A percentile compares a stretch with the other conserved stretches of the same genome.
Evolutionary conservation across 495 filamentous ascomycete genomes (phyloP).

Genomic region (Daldinia grandis): DNA sequence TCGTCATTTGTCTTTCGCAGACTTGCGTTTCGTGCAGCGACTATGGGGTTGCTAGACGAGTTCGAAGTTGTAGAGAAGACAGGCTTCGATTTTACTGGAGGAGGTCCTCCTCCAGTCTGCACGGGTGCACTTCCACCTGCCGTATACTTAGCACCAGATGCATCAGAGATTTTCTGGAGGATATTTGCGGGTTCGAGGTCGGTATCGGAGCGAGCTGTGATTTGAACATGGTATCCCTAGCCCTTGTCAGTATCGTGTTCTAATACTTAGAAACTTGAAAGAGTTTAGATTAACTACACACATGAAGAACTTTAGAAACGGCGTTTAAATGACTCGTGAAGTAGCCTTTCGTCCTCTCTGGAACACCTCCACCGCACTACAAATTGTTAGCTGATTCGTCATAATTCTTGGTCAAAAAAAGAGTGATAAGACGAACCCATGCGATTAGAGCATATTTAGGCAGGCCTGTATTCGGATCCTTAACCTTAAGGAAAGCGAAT

Average conservation of each 20-base stretch:
- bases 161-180: slow-evolving; percentile 92
- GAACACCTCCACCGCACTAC: slow-evolving; percentile 92
- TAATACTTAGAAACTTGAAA: slow-evolving; percentile 3
- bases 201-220: slow-evolving; percentile 88
- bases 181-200: slow-evolving; percentile 89
- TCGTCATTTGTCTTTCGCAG: slow-evolving; percentile 65
- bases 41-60: slow-evolving; percentile 68
- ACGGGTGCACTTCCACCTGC: slow-evolving; percentile 62
- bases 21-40: slow-evolving; percentile 58
- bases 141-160: slow-evolving; percentile 94
- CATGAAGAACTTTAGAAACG: slow-evolving; percentile 87
- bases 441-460: slow-evolving; percentile 94
- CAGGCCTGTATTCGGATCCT: slow-evolving; percentile 88
- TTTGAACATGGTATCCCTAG: slow-evolving; percentile 91
- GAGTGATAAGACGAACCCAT: slow-evolving; percentile 61
- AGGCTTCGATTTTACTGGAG: slow-evolving; percentile 82
- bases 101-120: slow-evolving; percentile 64
- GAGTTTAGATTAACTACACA: slow-evolving; percentile 58
- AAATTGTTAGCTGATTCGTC: slow-evolving; percentile 39
- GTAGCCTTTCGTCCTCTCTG: slow-evolving; percentile 96
- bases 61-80: slow-evolving; percentile 80
- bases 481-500: slow-evolving; percentile 96
- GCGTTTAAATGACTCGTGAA: slow-evolving; percentile 93
- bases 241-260: slow-evolving; percentile 47
- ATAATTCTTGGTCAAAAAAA: slow-evolving; percentile 38